Evolutionary conservation across 306 rosid genomes (phyloP).

Genomic region (Rubus parviflorus): DNA sequence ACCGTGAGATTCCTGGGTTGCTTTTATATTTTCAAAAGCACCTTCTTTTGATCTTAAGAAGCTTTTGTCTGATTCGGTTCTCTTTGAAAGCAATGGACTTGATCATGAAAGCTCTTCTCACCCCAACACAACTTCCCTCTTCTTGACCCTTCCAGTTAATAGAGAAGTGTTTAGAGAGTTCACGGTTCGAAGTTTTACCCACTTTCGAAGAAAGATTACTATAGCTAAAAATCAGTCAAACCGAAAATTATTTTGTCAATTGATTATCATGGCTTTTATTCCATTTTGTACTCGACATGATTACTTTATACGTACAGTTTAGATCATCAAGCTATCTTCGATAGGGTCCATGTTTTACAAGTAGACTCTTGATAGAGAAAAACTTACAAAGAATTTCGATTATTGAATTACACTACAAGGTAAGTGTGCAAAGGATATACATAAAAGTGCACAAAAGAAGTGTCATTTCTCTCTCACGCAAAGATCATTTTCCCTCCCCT

Average conservation of each 20-base stretch:
- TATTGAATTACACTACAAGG: no score
- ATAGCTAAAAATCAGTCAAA: neutral
- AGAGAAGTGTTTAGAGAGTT: neutral
- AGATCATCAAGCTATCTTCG: no score
- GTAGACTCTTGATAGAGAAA: no score
- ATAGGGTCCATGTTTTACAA: no score
- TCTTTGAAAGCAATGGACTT: slow-evolving; percentile 72
- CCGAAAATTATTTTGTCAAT: neutral
- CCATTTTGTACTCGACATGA: no score
- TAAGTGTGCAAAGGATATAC: no score
- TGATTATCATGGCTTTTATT: no score
- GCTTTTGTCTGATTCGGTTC: slow-evolving; percentile 91
- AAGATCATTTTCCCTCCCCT: slow-evolving; percentile 21
- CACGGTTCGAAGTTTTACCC: neutral
- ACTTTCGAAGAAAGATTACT: neutral
- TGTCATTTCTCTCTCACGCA: neutral
- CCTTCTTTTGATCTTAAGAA: slow-evolving; percentile 65
- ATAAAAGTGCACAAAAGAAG: no score
- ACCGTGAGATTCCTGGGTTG: slow-evolving; percentile 77
- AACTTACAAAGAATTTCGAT: no score
- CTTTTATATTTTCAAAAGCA: slow-evolving; percentile 56
- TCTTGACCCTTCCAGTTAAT: slow-evolving; percentile 1
- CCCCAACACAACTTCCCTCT: slow-evolving; percentile 45
- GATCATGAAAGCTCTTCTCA: slow-evolving; percentile 42
- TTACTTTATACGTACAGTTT: no score